Percentiles rank a stretch among this genome's conserved stretches.
These are phyloP conservation scores for Tetragonia tetragonoides DNA, from an alignment of 148 eudicot species.

Conservation along the genomic window DNA sequence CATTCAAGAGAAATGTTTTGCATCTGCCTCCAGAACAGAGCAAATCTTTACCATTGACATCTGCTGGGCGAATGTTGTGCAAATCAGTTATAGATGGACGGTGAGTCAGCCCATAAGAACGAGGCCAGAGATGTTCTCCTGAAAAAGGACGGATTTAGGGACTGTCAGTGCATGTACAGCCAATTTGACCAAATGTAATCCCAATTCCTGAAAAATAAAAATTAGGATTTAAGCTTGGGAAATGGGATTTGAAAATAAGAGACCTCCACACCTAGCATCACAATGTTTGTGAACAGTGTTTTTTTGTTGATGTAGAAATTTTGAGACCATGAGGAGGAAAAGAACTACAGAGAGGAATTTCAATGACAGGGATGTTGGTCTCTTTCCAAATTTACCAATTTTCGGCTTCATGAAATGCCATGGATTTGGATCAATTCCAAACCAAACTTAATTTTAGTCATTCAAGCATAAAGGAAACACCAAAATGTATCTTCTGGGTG, in stretches of 20 bases:
- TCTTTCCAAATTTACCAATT: no score
- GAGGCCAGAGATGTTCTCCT: conserved; percentile 71
- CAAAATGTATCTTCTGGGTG: background rate
- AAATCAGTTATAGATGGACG: conserved; percentile 49
- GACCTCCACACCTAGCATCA: no score
- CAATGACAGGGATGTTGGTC: no score
- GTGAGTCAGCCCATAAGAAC: conserved; percentile 43
- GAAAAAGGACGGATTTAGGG: background rate
- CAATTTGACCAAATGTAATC: background rate
- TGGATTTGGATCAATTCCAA: no score
- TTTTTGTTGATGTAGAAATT: no score
- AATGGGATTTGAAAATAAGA: no score
- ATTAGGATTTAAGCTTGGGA: background rate
- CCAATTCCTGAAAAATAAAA: background rate
- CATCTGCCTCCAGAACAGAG: conserved; percentile 7
- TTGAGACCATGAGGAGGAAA: no score
- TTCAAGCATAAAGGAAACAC: background rate
- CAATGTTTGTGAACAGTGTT: no score
- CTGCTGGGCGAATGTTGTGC: conserved; percentile 62
- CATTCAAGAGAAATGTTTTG: background rate
- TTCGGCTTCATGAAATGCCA: no score
- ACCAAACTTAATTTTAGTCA: no score
- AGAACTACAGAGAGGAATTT: no score
- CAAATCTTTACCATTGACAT: conserved; percentile 42
- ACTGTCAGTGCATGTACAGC: background rate